phyloP scores from a whole-genome alignment of 1,284 basidiomycete genomes.

The Naganishia albida region DNA sequence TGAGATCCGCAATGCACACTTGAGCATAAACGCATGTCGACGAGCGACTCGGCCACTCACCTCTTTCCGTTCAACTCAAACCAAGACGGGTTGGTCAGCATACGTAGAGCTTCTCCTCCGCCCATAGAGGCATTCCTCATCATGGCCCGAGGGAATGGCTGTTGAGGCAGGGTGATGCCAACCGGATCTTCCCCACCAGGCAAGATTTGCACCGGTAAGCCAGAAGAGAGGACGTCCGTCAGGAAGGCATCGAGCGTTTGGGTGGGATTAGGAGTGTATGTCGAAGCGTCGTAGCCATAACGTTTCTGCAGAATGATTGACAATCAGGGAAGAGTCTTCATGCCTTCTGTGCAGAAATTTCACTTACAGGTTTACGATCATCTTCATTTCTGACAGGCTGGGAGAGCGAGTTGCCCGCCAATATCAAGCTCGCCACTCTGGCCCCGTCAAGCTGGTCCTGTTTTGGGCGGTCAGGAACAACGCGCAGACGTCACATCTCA shows the following conservation, averaged over 20 bases:
- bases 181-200: slow-evolving; percentile 86
- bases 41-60: slow-evolving; percentile 38
- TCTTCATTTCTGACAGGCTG: slow-evolving; percentile 59
- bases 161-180: slow-evolving; percentile 87
- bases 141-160: slow-evolving; percentile 87
- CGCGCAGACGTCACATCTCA: not conserved
- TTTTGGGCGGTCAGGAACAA: not conserved
- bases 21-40: slow-evolving; percentile 29
- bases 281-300: slow-evolving; percentile 64
- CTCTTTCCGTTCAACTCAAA: slow-evolving; percentile 60
- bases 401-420: slow-evolving; percentile 82
- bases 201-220: slow-evolving; percentile 76
- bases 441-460: slow-evolving; percentile 66
- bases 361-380: slow-evolving; percentile 61
- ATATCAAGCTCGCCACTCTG: slow-evolving; percentile 75
- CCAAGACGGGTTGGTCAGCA: slow-evolving; percentile 90
- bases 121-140: slow-evolving; percentile 69
- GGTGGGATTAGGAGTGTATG: slow-evolving; percentile 73
- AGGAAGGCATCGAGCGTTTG: slow-evolving; percentile 70
- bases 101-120: slow-evolving; percentile 65
- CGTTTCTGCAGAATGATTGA: slow-evolving; percentile 50
- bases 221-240: slow-evolving; percentile 65
- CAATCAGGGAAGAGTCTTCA: not conserved
- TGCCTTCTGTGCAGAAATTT: not conserved
- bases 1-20: slow-evolving; percentile 51